These are phyloP conservation scores for Exsudoporus floridanus DNA, from an alignment of 1,284 basidiomycete genomes.

Conservation along the genomic window DNA sequence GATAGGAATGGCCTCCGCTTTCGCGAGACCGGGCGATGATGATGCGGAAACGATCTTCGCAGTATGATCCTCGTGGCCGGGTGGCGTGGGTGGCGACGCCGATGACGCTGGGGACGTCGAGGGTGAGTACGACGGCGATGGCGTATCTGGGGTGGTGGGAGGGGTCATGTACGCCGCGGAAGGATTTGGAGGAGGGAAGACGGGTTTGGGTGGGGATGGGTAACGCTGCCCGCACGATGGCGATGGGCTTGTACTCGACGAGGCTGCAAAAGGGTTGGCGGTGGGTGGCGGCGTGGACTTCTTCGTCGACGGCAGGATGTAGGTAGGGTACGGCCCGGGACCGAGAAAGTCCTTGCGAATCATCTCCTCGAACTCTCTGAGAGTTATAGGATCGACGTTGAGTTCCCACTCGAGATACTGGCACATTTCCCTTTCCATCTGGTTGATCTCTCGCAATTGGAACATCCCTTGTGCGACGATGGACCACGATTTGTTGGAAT, in stretches of 20 bases:
- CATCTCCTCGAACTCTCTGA: constrained; percentile 62
- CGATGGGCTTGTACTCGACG: constrained; percentile 47
- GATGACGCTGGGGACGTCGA: constrained; percentile 56
- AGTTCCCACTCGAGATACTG: constrained; percentile 91
- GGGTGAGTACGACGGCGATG: constrained; percentile 47
- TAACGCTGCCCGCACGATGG: constrained; percentile 50
- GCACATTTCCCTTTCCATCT: constrained; percentile 96
- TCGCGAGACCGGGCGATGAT: constrained; percentile 37
- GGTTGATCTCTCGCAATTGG: constrained; percentile 86
- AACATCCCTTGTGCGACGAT: constrained; percentile 94
- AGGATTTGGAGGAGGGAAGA: constrained; percentile 23
- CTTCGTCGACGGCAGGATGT: constrained; percentile 57
- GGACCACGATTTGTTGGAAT: constrained; percentile 94
- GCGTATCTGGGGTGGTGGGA: constrained; percentile 48
- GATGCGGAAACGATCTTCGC: constrained; percentile 48
- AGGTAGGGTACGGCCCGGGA: constrained; percentile 56
- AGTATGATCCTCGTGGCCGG: constrained; percentile 45
- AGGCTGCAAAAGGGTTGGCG: constrained; percentile 51
- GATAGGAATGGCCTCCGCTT: constrained; percentile 31
- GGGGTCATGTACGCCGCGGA: constrained; percentile 29
- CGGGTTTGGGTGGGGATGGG: constrained; percentile 41
- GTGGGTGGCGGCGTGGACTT: constrained; percentile 48
- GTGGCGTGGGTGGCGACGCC: constrained; percentile 53
- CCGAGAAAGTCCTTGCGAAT: constrained; percentile 63
- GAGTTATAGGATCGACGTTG: constrained; percentile 67